Conservation (phyloP, 1,139 yeast genomes). For the Suhomyces guaymorum region DNA sequence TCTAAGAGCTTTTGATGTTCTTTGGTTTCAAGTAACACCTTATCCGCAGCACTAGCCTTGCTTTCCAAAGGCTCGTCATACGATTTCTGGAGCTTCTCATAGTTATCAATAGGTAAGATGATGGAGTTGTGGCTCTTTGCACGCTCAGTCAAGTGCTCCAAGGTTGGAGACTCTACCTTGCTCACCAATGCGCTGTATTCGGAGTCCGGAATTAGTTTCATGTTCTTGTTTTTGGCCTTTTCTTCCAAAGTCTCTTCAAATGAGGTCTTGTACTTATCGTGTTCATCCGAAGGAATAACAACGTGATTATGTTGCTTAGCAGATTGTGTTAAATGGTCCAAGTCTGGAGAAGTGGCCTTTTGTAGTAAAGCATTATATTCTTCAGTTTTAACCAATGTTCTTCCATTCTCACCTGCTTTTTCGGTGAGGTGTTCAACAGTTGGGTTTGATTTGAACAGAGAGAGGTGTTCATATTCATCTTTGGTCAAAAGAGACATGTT, state of each 20-base stretch:
- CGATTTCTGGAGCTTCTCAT: conserved; percentile 10
- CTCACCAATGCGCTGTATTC: conserved; percentile 13
- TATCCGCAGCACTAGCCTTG: conserved; percentile 14
- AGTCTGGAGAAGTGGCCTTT: conserved; percentile 7
- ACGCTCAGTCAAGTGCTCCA: conserved; percentile 17
- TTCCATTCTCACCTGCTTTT: conserved; percentile 17
- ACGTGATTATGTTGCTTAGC: conserved; percentile 14
- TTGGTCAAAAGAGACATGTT: conserved; percentile 8
- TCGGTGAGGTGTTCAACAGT: conserved; percentile 16
- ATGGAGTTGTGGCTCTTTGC: conserved; percentile 22
- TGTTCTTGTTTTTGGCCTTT: conserved; percentile 17
- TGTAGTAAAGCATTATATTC: conserved; percentile 20
- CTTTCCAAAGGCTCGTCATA: conserved; percentile 22
- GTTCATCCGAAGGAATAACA: conserved; percentile 17
- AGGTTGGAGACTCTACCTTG: conserved; percentile 9
- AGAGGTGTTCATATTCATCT: conserved; percentile 6
- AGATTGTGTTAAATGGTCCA: conserved; percentile 5
- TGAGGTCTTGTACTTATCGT: conserved; percentile 7
- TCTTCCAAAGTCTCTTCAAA: conserved; percentile 14
- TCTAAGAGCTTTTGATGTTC: background rate
- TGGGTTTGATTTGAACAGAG: conserved; percentile 19
- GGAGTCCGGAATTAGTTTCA: conserved; percentile 15
- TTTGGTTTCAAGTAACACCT: conserved; percentile 4
- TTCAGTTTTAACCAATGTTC: conserved; percentile 4
- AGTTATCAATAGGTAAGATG: conserved; percentile 6